phyloP scores from a whole-genome alignment of 148 eudicot genomes.

The Spergularia bocconei region DNA sequence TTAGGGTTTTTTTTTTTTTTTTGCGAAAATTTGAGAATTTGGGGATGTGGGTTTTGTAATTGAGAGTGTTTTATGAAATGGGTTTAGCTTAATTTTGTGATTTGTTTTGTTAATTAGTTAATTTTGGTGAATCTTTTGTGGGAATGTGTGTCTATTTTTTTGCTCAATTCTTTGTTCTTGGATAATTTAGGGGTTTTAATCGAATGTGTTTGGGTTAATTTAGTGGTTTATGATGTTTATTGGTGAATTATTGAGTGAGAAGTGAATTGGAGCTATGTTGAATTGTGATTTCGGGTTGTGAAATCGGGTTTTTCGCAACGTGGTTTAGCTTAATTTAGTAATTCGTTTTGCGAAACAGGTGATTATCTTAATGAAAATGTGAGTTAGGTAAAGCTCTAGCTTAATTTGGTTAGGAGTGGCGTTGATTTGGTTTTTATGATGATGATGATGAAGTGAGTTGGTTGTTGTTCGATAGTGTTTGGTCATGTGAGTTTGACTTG shows the following conservation, averaged over 20 bases:
- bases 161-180: background rate
- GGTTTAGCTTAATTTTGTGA: conserved; percentile 19
- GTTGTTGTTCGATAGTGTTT: conserved; percentile 3
- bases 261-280: background rate
- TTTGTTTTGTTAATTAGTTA: background rate
- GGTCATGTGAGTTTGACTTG: conserved; percentile 15
- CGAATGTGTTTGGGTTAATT: conserved; percentile 15
- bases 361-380: background rate
- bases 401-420: background rate
- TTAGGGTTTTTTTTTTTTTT: no score
- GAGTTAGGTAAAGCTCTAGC: conserved; percentile 8
- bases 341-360: background rate
- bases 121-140: conserved; percentile 13
- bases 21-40: background rate
- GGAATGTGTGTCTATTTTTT: background rate
- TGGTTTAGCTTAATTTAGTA: background rate
- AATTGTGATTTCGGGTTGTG: background rate
- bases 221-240: conserved; percentile 10
- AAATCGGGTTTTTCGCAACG: background rate
- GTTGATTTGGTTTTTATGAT: conserved; percentile 1
- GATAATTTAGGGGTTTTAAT: background rate
- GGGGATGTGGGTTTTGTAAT: conserved; percentile 1
- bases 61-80: conserved; percentile 2
- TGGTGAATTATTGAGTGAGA: background rate
- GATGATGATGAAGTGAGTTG: conserved; percentile 3